A percentile compares a stretch with the other conserved stretches of the same genome.
phyloP scores from a whole-genome alignment of 345 rosid species.

The Acer negundo region DNA sequence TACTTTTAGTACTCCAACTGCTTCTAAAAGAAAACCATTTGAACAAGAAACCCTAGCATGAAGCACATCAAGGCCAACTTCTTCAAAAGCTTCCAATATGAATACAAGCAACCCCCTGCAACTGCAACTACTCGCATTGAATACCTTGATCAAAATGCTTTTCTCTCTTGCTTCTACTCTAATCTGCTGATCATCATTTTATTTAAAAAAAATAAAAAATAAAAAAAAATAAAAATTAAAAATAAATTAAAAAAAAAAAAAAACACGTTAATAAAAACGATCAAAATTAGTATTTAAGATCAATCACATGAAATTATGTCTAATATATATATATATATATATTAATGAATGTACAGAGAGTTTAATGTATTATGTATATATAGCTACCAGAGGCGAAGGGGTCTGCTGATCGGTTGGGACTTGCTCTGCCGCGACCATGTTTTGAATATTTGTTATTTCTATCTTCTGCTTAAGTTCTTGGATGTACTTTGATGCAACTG shows the following conservation, averaged over 20 bases:
- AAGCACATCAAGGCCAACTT: conserved; percentile 62
- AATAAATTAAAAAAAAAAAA: too few species aligned
- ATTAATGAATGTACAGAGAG: background rate
- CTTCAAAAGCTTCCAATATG: conserved; percentile 70
- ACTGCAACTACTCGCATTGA: conserved; percentile 38
- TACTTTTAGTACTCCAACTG: conserved; percentile 52
- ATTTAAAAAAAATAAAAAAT: background rate
- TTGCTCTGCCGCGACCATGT: conserved; percentile 11
- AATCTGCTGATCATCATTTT: conserved; percentile 33
- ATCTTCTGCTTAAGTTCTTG: conserved; percentile 34
- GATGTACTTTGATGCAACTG: conserved; percentile 36
- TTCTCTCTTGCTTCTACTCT: conserved; percentile 57
- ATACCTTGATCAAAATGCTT: conserved; percentile 54
- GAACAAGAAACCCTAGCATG: conserved; percentile 80
- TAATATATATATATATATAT: background rate
- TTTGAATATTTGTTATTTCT: conserved; percentile 27
- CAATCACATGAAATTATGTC: background rate
- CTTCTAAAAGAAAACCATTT: conserved; percentile 56
- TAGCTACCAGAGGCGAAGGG: conserved; percentile 24
- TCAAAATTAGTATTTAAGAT: too few species aligned
- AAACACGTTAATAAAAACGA: background rate
- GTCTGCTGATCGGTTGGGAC: conserved; percentile 10
- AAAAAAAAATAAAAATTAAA: too few species aligned
- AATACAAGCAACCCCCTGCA: conserved; percentile 58
- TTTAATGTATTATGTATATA: background rate